These are phyloP conservation scores for Ceratocystis cubensis DNA, from an alignment of 2,329 filamentous ascomycete genomes.

Conservation along the genomic window DNA sequence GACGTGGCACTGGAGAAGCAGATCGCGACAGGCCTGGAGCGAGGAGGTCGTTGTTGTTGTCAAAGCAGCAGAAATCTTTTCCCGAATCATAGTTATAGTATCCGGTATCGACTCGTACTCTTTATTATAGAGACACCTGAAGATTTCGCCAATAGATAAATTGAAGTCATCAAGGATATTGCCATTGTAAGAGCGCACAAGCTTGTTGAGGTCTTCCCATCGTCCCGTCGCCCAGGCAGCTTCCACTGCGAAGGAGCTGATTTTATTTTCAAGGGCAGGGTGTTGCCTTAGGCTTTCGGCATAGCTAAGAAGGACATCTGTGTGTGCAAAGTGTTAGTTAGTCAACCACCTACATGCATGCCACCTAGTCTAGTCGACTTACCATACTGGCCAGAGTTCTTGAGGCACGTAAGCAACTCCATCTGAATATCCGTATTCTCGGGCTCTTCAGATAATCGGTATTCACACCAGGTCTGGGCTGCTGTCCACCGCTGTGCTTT, in stretches of 20 bases:
- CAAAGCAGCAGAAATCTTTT: constrained; percentile 59
- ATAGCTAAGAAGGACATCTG: constrained; percentile 75
- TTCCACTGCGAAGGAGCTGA: constrained; percentile 77
- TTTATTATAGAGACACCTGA: constrained; percentile 44
- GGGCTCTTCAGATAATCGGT: constrained; percentile 69
- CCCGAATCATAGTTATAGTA: constrained; percentile 52
- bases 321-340: constrained; percentile 23
- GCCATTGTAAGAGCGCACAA: constrained; percentile 44
- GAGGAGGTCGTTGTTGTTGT: constrained; percentile 68
- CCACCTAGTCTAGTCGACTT: constrained; percentile 25
- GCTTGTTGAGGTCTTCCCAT: constrained; percentile 62
- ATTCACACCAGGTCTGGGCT: constrained; percentile 95
- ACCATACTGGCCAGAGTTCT: constrained; percentile 93
- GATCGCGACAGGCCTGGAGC: constrained; percentile 69
- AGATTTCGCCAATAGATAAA: constrained; percentile 53
- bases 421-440: constrained; percentile 65
- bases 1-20: constrained; percentile 75
- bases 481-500: constrained; percentile 90
- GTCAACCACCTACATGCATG: background rate
- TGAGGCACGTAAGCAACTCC: constrained; percentile 74
- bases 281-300: constrained; percentile 60
- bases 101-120: constrained; percentile 36
- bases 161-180: constrained; percentile 57
- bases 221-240: constrained; percentile 82
- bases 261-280: constrained; percentile 41